Percentiles rank a stretch among this genome's conserved stretches.
Evolutionary conservation across 2,329 filamentous ascomycete genomes (phyloP).

Genomic region (Lachnellula arida): DNA sequence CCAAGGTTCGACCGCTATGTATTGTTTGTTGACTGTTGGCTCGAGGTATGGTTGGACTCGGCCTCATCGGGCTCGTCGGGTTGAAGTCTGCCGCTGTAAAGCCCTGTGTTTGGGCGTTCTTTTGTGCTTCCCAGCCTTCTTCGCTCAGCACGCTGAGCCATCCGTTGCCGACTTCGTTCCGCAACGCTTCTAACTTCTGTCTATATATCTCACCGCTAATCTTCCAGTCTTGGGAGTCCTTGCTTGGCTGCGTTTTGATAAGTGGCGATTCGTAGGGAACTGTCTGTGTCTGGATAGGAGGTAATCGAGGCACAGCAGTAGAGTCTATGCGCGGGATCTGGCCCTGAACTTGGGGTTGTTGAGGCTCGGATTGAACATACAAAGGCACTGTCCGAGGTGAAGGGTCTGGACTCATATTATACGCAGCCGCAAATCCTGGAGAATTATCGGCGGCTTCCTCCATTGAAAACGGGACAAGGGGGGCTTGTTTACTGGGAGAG

Average conservation of each 20-base stretch:
- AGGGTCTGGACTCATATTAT: slow-evolving; percentile 29
- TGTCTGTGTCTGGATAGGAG: slow-evolving; percentile 28
- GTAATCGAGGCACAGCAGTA: slow-evolving; percentile 24
- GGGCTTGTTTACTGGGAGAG: slow-evolving; percentile 24
- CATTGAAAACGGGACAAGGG: slow-evolving; percentile 18
- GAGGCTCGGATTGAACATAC: slow-evolving; percentile 27
- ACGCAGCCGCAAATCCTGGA: slow-evolving; percentile 24
- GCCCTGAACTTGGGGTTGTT: slow-evolving; percentile 21
- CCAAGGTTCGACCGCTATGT: slow-evolving; percentile 32
- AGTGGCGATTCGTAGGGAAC: slow-evolving; percentile 21
- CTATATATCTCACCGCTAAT: slow-evolving; percentile 73
- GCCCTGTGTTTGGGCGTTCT: slow-evolving; percentile 19
- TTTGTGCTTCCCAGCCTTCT: slow-evolving; percentile 54
- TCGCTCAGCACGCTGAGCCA: slow-evolving; percentile 86
- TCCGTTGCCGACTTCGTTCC: slow-evolving; percentile 77
- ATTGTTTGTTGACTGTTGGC: slow-evolving; percentile 32
- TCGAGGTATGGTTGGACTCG: slow-evolving; percentile 27
- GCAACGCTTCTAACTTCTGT: slow-evolving; percentile 80
- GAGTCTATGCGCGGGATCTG: slow-evolving; percentile 28
- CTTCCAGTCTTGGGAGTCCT: slow-evolving; percentile 53
- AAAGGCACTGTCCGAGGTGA: slow-evolving; percentile 27
- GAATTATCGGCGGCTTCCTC: slow-evolving; percentile 18
- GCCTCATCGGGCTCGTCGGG: slow-evolving; percentile 25
- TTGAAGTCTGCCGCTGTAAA: slow-evolving; percentile 28
- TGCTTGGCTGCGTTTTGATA: slow-evolving; percentile 18